Percentiles rank a stretch among this genome's conserved stretches.
Evolutionary conservation across 345 rosid species (phyloP).

Genomic region (Durio zibethinus): DNA sequence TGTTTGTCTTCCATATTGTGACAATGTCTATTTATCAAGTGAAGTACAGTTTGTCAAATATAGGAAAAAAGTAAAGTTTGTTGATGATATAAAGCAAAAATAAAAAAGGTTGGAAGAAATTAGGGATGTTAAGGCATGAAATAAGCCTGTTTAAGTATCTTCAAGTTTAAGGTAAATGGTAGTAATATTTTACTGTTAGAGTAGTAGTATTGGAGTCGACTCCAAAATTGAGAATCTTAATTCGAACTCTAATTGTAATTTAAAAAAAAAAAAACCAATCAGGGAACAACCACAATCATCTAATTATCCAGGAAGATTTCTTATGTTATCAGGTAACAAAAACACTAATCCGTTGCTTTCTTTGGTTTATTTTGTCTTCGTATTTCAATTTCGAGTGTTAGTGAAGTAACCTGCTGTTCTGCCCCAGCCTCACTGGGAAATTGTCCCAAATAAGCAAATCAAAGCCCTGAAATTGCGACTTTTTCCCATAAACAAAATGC

Average conservation of each 20-base stretch:
- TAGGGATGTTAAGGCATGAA: too few species aligned
- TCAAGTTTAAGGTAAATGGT: neutral
- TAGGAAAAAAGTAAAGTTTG: neutral
- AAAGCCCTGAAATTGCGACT: neutral
- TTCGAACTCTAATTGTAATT: too few species aligned
- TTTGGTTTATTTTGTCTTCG: neutral
- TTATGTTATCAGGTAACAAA: neutral
- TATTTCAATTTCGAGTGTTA: neutral
- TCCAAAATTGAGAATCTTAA: too few species aligned
- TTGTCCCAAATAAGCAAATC: neutral
- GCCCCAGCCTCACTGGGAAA: neutral
- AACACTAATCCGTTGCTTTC: neutral
- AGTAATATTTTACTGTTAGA: neutral
- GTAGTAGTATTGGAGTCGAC: too few species aligned
- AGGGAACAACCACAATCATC: neutral
- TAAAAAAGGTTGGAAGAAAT: neutral
- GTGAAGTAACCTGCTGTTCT: slow-evolving; percentile 3
- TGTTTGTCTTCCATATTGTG: slow-evolving; percentile 9
- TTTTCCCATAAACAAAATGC: neutral
- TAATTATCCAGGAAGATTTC: neutral
- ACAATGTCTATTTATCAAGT: slow-evolving; percentile 9
- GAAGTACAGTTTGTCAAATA: slow-evolving; percentile 14
- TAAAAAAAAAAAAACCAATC: neutral
- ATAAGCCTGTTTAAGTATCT: neutral
- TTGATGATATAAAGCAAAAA: neutral